phyloP scores from a whole-genome alignment of 352 stramenopile species.

The Peronospora destructor region DNA sequence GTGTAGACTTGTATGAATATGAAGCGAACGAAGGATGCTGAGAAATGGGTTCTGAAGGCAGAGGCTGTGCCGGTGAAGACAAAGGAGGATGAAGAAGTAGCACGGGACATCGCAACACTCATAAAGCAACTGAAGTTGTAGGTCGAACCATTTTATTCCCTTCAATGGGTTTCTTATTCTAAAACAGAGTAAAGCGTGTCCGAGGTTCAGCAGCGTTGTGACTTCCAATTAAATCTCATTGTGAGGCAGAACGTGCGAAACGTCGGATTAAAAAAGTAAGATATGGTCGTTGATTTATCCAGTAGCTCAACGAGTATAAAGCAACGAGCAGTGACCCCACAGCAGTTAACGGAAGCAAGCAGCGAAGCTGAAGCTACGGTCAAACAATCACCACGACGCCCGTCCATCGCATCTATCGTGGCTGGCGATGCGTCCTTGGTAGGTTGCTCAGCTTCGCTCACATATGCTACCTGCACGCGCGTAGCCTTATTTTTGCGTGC shows the following conservation, averaged over 20 bases:
- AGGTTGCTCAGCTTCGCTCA: background rate
- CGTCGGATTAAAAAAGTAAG: too few species aligned
- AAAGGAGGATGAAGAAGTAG: constrained; percentile 50
- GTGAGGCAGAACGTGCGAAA: too few species aligned
- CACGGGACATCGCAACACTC: constrained; percentile 34
- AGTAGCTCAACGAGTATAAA: constrained; percentile 8
- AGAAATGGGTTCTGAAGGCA: constrained; percentile 44
- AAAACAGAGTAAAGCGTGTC: background rate
- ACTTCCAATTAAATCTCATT: too few species aligned
- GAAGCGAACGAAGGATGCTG: constrained; percentile 39
- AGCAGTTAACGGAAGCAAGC: background rate
- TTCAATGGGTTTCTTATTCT: constrained; percentile 2
- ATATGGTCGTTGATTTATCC: too few species aligned
- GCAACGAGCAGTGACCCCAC: constrained; percentile 7
- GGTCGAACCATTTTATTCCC: constrained; percentile 12
- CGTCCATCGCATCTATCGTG: constrained; percentile 36
- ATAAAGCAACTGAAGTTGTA: constrained; percentile 41
- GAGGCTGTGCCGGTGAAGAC: constrained; percentile 46
- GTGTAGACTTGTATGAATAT: constrained; percentile 61
- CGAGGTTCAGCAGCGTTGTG: too few species aligned
- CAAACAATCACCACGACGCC: constrained; percentile 12
- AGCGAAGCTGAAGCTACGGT: constrained; percentile 3
- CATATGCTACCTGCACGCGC: background rate
- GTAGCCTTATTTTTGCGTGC: background rate
- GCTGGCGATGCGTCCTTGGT: constrained; percentile 48